These are phyloP conservation scores for Erythrophleum ivorense DNA, from an alignment of 331 rosid genomes.

Conservation along the genomic window DNA sequence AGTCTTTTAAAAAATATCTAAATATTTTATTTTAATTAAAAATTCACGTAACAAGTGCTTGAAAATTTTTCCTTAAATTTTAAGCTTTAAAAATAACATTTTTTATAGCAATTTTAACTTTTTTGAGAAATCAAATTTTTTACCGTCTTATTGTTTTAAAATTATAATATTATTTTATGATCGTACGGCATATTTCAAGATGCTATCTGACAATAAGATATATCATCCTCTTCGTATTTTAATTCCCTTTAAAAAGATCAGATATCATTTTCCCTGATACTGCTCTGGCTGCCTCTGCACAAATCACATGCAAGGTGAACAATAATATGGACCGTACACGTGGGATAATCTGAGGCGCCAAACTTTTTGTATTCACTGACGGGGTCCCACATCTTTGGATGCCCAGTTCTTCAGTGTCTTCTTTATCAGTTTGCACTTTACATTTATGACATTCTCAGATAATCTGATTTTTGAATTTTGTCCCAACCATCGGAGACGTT, in stretches of 20 bases:
- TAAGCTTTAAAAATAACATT: too few relatives aligned
- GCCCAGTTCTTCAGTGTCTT: neutral
- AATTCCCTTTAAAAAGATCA: neutral
- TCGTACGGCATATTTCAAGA: too few relatives aligned
- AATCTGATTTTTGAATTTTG: neutral
- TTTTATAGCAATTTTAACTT: too few relatives aligned
- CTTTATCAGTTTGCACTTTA: neutral
- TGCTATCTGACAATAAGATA: too few relatives aligned
- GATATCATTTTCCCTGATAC: neutral
- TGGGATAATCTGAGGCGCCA: neutral
- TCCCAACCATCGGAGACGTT: neutral
- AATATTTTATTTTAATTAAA: too few relatives aligned
- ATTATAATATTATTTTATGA: too few relatives aligned
- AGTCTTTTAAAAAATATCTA: too few relatives aligned
- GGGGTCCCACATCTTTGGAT: constrained; percentile 22
- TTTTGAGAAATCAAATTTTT: too few relatives aligned
- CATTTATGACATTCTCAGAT: constrained; percentile 18
- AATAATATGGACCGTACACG: constrained; percentile 1
- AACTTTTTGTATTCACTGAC: neutral
- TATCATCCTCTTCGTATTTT: too few relatives aligned
- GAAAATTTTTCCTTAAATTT: too few relatives aligned
- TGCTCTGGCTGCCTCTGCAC: neutral
- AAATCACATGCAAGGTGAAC: constrained; percentile 3
- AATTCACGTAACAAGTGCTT: too few relatives aligned
- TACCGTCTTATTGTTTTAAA: too few relatives aligned